Evolutionary conservation across 495 filamentous ascomycete genomes (phyloP).

Genomic region (Penicillium diatomitis): DNA sequence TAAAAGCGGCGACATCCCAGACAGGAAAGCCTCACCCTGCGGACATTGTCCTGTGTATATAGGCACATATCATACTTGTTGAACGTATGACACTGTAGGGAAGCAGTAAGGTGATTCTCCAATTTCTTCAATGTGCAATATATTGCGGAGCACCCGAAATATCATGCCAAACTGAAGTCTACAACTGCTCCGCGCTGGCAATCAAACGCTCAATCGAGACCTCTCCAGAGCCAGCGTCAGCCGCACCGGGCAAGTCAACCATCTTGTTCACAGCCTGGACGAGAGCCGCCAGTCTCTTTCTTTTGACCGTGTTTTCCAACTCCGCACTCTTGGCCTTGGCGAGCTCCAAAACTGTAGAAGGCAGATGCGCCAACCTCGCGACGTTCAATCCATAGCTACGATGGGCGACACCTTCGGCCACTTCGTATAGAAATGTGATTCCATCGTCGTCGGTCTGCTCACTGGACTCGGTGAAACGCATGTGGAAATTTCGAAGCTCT

Average conservation of each 20-base stretch:
- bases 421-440: constrained; percentile 79
- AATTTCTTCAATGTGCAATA: too few species aligned
- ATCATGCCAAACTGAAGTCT: not conserved
- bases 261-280: constrained; percentile 29
- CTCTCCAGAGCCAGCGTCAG: constrained; percentile 1
- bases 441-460: constrained; percentile 26
- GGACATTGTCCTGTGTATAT: too few species aligned
- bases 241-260: constrained; percentile 20
- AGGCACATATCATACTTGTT: too few species aligned
- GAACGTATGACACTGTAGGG: too few species aligned
- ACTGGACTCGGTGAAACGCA: constrained; percentile 61
- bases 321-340: constrained; percentile 71
- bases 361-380: constrained; percentile 76
- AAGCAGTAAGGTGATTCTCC: too few species aligned
- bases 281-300: constrained; percentile 43
- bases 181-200: constrained; percentile 31
- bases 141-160: too few species aligned
- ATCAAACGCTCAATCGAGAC: constrained; percentile 29
- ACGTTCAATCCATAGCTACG: constrained; percentile 93
- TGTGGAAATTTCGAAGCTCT: constrained; percentile 68
- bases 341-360: constrained; percentile 61
- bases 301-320: constrained; percentile 65
- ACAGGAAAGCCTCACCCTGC: too few species aligned
- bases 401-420: constrained; percentile 83
- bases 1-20: too few species aligned